These are phyloP conservation scores for Coemansia sp. DNA, from an alignment of 192 early-diverging fungal genomes.

Conservation along the genomic window DNA sequence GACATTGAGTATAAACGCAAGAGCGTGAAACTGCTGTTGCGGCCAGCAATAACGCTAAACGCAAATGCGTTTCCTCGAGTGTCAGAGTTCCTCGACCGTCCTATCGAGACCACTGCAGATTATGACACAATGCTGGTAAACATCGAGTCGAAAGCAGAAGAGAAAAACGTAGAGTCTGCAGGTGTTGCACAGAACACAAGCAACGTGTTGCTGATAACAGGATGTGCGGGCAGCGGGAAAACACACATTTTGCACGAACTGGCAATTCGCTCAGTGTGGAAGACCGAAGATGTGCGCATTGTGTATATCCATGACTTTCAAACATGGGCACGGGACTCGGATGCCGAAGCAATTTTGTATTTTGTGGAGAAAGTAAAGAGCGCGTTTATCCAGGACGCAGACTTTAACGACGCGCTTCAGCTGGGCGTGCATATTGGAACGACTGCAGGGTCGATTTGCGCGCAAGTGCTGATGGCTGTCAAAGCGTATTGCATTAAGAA, in stretches of 20 bases:
- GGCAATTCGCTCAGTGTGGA: background rate
- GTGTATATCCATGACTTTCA: background rate
- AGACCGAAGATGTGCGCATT: background rate
- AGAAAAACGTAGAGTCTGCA: too few relatives aligned
- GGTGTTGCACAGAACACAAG: too few relatives aligned
- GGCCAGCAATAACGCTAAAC: too few relatives aligned
- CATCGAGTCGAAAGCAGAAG: too few relatives aligned
- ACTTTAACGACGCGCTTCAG: background rate
- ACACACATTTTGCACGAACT: slow-evolving; percentile 13
- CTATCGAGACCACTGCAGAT: too few relatives aligned
- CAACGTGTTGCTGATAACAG: background rate
- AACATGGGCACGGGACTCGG: too few relatives aligned
- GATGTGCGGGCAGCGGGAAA: slow-evolving; percentile 12
- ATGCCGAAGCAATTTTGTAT: too few relatives aligned
- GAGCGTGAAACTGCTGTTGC: too few relatives aligned
- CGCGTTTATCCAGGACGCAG: background rate
- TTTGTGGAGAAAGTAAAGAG: background rate
- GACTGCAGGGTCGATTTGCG: background rate
- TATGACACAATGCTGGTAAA: too few relatives aligned
- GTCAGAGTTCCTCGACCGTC: too few relatives aligned
- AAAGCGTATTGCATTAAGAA: background rate
- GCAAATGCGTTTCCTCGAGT: too few relatives aligned
- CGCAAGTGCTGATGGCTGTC: slow-evolving; percentile 1
- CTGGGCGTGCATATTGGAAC: background rate
- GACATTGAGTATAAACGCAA: too few relatives aligned